A percentile compares a stretch with the other conserved stretches of the same genome.
phyloP scores from a whole-genome alignment of 75 land plant genomes.

The Selaginella tamariscina region DNA sequence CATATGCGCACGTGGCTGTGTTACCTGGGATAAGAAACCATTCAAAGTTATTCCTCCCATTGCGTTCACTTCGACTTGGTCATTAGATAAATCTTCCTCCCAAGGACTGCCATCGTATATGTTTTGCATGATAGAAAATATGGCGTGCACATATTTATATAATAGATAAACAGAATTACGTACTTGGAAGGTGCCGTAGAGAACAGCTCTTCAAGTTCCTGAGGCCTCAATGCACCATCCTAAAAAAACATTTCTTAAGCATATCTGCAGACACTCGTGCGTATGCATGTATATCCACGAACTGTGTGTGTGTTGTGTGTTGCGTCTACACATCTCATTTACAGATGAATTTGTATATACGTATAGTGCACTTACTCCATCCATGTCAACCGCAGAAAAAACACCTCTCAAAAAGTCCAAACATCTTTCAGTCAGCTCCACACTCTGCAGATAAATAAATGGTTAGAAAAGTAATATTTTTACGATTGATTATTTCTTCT shows the following conservation, averaged over 20 bases:
- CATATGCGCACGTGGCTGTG: background rate
- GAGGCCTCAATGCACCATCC: conserved; percentile 69
- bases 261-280: background rate
- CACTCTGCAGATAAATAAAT: conserved; percentile 53
- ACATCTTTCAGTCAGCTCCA: conserved; percentile 78
- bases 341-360: no score
- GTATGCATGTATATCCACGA: no score
- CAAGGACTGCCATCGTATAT: conserved; percentile 68
- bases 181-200: conserved; percentile 94
- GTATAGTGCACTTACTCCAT: conserved; percentile 41
- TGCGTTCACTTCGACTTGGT: conserved; percentile 59
- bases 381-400: conserved; percentile 55
- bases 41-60: conserved; percentile 61
- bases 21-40: conserved; percentile 77
- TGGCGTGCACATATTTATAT: background rate
- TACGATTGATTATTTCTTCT: no score
- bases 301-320: no score
- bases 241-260: conserved; percentile 9
- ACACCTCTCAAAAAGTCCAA: conserved; percentile 59
- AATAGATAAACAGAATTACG: background rate
- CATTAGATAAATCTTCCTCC: conserved; percentile 52
- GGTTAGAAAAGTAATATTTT: conserved; percentile 3
- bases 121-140: no score
- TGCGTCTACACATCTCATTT: no score
- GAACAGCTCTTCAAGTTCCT: conserved; percentile 80